Evolutionary conservation across 495 filamentous ascomycete species (phyloP).

Genomic region (Aspergillus ellipticus): DNA sequence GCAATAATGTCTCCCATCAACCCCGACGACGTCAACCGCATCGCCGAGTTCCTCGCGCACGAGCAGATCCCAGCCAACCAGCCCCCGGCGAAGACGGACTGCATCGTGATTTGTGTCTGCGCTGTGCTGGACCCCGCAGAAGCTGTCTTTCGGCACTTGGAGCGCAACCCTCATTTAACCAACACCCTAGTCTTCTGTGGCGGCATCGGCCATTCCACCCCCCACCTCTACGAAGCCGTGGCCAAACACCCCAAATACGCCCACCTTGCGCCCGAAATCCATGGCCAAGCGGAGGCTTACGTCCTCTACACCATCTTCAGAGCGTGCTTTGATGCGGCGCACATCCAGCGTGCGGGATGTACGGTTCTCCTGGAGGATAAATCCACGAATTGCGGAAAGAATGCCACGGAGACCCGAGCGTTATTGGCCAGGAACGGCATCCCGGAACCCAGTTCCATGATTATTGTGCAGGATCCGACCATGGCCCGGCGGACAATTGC

Average conservation of each 20-base stretch:
- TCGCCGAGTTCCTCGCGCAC: slow-evolving; percentile 24
- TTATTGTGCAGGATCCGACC: slow-evolving; percentile 39
- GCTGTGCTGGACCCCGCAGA: slow-evolving; percentile 21
- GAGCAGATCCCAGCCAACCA: slow-evolving; percentile 7
- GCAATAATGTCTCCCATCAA: neutral
- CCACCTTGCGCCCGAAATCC: slow-evolving; percentile 13
- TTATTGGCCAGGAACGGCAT: slow-evolving; percentile 24
- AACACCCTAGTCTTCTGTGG: slow-evolving; percentile 35
- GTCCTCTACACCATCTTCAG: slow-evolving; percentile 29
- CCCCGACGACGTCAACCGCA: slow-evolving; percentile 21
- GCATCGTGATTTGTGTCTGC: slow-evolving; percentile 29
- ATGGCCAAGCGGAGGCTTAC: slow-evolving; percentile 27
- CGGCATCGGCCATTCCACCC: slow-evolving; percentile 36
- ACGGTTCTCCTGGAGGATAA: slow-evolving; percentile 30
- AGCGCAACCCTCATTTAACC: slow-evolving; percentile 17
- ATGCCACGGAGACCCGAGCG: slow-evolving; percentile 24
- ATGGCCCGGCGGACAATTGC: slow-evolving; percentile 34
- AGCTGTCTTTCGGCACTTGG: slow-evolving; percentile 13
- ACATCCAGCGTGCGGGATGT: slow-evolving; percentile 8
- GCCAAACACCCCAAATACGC: slow-evolving; percentile 21
- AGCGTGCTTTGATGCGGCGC: slow-evolving; percentile 17
- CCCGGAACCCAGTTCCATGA: slow-evolving; percentile 5
- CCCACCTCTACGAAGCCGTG: slow-evolving; percentile 30
- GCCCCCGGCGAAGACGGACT: slow-evolving; percentile 10
- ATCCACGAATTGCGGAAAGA: slow-evolving; percentile 37